Conservation (phyloP, 2,329 filamentous ascomycete species). For the Sporothrix protearum region DNA sequence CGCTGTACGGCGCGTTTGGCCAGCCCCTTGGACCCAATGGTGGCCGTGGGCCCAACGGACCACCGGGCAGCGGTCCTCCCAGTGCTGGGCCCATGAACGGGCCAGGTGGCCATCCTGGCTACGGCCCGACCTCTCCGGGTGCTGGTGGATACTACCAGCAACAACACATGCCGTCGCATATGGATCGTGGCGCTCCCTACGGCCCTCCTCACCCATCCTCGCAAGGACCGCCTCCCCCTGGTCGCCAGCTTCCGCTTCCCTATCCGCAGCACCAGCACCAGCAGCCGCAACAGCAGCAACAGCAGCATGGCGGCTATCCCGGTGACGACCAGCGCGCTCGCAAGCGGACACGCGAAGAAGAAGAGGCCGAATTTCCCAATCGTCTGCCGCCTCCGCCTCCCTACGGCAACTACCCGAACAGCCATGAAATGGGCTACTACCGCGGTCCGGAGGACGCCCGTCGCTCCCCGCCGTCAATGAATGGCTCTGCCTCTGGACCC, state of each 20-base stretch:
- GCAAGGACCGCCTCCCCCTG: constrained; percentile 29
- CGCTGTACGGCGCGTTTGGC: constrained; percentile 55
- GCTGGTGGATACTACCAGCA: constrained; percentile 24
- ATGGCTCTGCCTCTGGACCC: constrained; percentile 28
- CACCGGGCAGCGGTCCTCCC: constrained; percentile 24
- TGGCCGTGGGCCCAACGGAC: constrained; percentile 24
- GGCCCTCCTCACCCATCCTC: constrained; percentile 12
- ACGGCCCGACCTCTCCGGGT: constrained; percentile 30
- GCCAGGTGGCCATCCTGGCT: constrained; percentile 20
- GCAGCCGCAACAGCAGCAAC: not conserved
- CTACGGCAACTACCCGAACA: constrained; percentile 1
- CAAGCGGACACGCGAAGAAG: constrained; percentile 26
- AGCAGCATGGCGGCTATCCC: constrained; percentile 16
- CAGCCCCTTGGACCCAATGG: constrained; percentile 44
- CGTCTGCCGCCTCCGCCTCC: constrained; percentile 26
- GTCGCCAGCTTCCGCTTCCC: constrained; percentile 39
- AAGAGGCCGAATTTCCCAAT: constrained; percentile 24
- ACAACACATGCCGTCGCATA: not conserved
- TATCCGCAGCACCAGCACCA: constrained; percentile 24
- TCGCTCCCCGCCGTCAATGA: constrained; percentile 25
- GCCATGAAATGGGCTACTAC: constrained; percentile 23
- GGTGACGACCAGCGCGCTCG: constrained; percentile 22
- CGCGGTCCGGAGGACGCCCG: constrained; percentile 23
- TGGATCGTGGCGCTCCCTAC: constrained; percentile 20
- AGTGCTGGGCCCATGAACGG: constrained; percentile 26